These are phyloP conservation scores for Mycena capillaripes DNA, from an alignment of 768 basidiomycete genomes.

Conservation along the genomic window DNA sequence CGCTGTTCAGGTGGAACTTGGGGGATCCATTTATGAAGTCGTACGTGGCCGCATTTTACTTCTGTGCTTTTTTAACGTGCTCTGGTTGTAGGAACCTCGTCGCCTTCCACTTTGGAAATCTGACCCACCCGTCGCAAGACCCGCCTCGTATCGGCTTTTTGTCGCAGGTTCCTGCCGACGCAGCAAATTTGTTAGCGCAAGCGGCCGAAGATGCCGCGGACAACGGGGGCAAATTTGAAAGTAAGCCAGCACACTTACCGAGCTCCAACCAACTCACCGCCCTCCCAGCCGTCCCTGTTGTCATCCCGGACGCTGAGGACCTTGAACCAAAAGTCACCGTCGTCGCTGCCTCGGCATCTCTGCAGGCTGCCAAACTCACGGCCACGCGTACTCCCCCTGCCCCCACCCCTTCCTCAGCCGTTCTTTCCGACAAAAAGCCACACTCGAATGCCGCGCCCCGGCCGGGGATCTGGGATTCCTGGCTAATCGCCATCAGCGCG, in stretches of 20 bases:
- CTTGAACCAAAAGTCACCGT: constrained; percentile 38
- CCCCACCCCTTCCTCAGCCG: neutral
- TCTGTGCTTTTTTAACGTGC: neutral
- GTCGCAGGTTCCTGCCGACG: constrained; percentile 72
- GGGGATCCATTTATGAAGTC: constrained; percentile 81
- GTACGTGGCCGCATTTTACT: constrained; percentile 54
- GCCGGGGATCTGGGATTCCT: constrained; percentile 20
- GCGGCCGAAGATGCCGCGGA: constrained; percentile 53
- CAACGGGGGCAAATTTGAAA: constrained; percentile 55
- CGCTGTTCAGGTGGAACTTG: constrained; percentile 78
- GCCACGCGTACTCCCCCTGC: neutral
- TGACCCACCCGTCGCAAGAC: constrained; percentile 75
- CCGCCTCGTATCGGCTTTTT: constrained; percentile 78
- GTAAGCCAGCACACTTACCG: constrained; percentile 35
- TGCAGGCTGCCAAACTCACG: constrained; percentile 22
- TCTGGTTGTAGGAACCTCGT: constrained; percentile 62
- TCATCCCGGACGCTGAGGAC: constrained; percentile 52
- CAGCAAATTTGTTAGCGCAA: constrained; percentile 51
- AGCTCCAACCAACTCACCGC: neutral
- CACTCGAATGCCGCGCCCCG: neutral
- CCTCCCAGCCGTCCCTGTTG: constrained; percentile 46
- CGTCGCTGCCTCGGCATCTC: constrained; percentile 14
- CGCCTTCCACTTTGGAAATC: constrained; percentile 80
- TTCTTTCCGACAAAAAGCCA: neutral
- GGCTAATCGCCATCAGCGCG: constrained; percentile 26